Evolutionary conservation across 129 eudicot species (phyloP).

Genomic region (Flaveria sonorensis): DNA sequence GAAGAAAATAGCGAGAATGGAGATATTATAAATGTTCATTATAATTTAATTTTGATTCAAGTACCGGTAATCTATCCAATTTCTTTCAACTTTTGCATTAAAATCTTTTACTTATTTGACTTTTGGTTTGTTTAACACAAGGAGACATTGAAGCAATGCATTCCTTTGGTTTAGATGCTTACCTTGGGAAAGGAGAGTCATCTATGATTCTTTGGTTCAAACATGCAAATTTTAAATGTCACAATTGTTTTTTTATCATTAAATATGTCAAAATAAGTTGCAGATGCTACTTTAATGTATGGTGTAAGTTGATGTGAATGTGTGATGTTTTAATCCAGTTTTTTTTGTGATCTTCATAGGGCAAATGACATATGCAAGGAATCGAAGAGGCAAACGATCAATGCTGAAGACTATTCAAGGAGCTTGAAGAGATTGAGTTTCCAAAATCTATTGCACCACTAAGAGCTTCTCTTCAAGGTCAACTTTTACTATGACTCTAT

Average conservation of each 20-base stretch:
- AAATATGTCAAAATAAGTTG: background rate
- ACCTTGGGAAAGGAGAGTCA: background rate
- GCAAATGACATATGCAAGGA: slow-evolving; percentile 93
- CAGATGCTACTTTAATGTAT: background rate
- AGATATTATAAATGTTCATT: too few species aligned
- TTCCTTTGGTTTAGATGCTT: too few species aligned
- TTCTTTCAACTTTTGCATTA: too few species aligned
- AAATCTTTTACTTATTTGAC: too few species aligned
- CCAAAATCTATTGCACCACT: slow-evolving; percentile 72
- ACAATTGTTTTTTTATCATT: background rate
- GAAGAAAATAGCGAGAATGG: too few species aligned
- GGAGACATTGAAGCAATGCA: too few species aligned
- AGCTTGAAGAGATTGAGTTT: slow-evolving; percentile 92
- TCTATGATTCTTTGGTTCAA: background rate
- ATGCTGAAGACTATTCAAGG: slow-evolving; percentile 77
- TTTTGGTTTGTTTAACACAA: too few species aligned
- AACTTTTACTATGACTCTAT: background rate
- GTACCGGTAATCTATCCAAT: too few species aligned
- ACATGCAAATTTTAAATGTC: background rate
- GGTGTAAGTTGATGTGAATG: background rate
- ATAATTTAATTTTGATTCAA: too few species aligned
- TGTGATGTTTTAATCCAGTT: background rate
- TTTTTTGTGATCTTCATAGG: slow-evolving; percentile 41
- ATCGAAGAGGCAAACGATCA: slow-evolving; percentile 76
- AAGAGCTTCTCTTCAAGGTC: slow-evolving; percentile 72